Evolutionary conservation across 2,329 filamentous ascomycete species (phyloP), one percentile per base, ranked within the genome.

Genomic region (Geosmithia putterillii): DNA sequence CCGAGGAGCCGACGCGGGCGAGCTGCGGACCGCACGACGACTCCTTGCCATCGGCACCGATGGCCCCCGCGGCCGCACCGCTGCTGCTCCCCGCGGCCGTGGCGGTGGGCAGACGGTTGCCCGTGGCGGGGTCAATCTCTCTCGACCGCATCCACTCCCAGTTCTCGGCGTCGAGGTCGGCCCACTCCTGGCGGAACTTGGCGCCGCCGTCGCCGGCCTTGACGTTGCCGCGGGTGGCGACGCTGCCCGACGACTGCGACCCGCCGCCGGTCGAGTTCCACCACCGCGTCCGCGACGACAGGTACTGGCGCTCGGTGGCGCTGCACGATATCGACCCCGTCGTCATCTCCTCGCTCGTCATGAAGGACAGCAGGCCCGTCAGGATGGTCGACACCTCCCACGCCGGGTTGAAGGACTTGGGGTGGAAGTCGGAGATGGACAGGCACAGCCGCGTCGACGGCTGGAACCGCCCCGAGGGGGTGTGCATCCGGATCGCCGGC

Each of bases 311-410:
- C 68, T 96, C 89, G 3, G 75, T 69, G 41, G 86, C 76, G 0
- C 78, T 83, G 17, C 81, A 86, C 6, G 82, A 81, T 23, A 98
- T 78, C 23, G 83, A 89, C 2, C 92, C 92, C 0, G 92, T 96
- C 0, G 92, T 98, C 84, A 96, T 95, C 67, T 98, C 92, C 58
- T 98, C 90, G 51, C 86, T 87, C 2, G 90, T 96, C 92, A 98
- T 98, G 65, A 98, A 98, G 35, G 85, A 94, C 48, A 96, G 70
- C 22, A 98, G 75, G 9, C 92, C 92, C 44, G 94, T 94, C 15
- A 98, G 70, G 50, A 98, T 98, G 1, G 92, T 98, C 44, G 84
- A 90, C 7, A 98, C 92, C 57, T 95, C 90, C 92, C 92, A 98
- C 1, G 92, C 89, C 2, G 92, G 92, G 60, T 98, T 98, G 71